Conservation (phyloP, 2,329 filamentous ascomycete genomes). For the Fusarium mexicanum region DNA sequence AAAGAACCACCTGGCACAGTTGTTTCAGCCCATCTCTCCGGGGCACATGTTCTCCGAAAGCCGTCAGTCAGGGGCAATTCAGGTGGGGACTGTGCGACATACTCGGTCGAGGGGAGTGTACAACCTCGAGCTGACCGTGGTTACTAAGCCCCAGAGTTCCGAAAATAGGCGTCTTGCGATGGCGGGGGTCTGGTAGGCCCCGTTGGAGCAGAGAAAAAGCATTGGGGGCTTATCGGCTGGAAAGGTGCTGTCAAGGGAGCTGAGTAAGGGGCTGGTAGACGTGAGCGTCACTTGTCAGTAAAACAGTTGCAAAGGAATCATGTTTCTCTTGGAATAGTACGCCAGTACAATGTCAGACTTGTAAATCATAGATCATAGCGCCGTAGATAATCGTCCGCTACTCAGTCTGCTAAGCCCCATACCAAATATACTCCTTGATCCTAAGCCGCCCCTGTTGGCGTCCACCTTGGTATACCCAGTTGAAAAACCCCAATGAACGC, state of each 20-base stretch:
- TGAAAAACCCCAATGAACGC: neutral
- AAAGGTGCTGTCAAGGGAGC: neutral
- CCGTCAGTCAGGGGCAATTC: constrained; percentile 49
- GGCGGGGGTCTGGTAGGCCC: neutral
- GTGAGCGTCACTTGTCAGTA: neutral
- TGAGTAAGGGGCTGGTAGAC: neutral
- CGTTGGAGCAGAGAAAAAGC: neutral
- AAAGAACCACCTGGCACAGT: constrained; percentile 38
- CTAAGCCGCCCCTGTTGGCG: neutral
- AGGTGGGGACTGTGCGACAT: constrained; percentile 44
- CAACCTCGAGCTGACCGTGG: constrained; percentile 41
- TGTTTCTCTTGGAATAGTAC: neutral
- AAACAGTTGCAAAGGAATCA: neutral
- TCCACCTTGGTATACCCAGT: neutral
- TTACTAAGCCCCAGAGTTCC: constrained; percentile 34
- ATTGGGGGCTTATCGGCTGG: neutral
- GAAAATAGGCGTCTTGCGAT: constrained; percentile 10
- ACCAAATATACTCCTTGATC: neutral
- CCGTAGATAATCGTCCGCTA: neutral
- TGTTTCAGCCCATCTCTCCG: constrained; percentile 11
- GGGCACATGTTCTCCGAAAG: constrained; percentile 46
- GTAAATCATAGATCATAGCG: constrained; percentile 1
- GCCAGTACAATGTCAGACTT: neutral
- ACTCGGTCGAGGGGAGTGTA: constrained; percentile 46
- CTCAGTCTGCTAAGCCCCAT: neutral